A percentile compares a stretch with the other conserved stretches of the same genome.
Conservation (phyloP, 1,284 basidiomycete genomes). For the Cryptococcus jaspeensis region DNA sequence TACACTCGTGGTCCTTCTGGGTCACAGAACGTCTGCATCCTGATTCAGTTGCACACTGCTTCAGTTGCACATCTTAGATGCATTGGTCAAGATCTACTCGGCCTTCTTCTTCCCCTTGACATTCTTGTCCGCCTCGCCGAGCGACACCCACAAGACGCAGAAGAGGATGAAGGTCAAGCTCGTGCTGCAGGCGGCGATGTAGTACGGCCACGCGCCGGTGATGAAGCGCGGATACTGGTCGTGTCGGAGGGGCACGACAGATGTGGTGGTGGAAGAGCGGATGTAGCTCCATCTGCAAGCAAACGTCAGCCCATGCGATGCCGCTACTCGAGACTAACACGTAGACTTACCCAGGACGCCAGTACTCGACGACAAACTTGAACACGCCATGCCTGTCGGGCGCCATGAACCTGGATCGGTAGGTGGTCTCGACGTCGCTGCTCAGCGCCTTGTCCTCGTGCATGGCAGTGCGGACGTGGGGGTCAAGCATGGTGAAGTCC, state of each 20-base stretch:
- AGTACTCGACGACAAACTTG: slow-evolving; percentile 88
- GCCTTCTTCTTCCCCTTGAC: slow-evolving; percentile 48
- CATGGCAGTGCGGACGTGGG: slow-evolving; percentile 77
- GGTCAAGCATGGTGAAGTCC: slow-evolving; percentile 97
- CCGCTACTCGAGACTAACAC: not conserved
- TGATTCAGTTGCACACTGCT: no score
- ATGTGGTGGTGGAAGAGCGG: slow-evolving; percentile 69
- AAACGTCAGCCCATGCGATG: not conserved
- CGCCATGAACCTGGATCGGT: slow-evolving; percentile 74
- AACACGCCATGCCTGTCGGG: slow-evolving; percentile 97
- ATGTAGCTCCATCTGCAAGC: slow-evolving; percentile 67
- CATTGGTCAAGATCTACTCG: slow-evolving; percentile 23
- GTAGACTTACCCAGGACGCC: slow-evolving; percentile 73
- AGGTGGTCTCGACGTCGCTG: slow-evolving; percentile 52
- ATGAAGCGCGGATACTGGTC: slow-evolving; percentile 94
- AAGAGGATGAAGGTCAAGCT: slow-evolving; percentile 81
- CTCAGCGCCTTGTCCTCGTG: slow-evolving; percentile 50
- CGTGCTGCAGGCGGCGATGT: slow-evolving; percentile 82
- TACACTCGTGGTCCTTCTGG: no score
- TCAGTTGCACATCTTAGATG: no score
- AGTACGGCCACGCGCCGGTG: slow-evolving; percentile 92
- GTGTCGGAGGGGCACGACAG: slow-evolving; percentile 89
- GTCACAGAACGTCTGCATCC: no score
- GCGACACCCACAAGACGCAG: slow-evolving; percentile 70
- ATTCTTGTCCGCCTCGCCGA: slow-evolving; percentile 57